These are phyloP conservation scores for Lyophyllum decastes DNA, from an alignment of 768 basidiomycete species.

Conservation along the genomic window DNA sequence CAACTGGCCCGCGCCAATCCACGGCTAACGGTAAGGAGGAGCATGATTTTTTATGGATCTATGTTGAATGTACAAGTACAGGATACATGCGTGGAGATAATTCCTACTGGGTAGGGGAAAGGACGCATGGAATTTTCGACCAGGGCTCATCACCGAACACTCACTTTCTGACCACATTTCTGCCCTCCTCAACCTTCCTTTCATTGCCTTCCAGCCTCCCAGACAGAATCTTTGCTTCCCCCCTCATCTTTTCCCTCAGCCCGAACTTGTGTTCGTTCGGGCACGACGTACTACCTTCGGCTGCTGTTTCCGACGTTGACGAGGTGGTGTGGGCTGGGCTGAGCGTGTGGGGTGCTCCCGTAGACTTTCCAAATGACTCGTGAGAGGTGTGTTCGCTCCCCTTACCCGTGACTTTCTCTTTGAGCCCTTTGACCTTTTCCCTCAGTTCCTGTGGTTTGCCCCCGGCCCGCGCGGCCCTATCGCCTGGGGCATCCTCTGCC, in stretches of 20 bases:
- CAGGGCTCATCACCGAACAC: not conserved
- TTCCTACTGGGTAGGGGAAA: not conserved
- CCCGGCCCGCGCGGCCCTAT: not conserved
- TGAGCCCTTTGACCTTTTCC: not conserved
- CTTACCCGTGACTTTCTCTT: not conserved
- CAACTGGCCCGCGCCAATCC: no score
- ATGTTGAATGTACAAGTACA: no score
- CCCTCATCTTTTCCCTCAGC: conserved; percentile 37
- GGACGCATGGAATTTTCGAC: not conserved
- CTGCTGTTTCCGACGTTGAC: not conserved
- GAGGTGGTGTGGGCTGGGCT: not conserved
- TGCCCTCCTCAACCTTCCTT: conserved; percentile 38
- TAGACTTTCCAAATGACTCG: not conserved
- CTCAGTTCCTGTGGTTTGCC: not conserved
- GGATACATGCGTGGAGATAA: not conserved
- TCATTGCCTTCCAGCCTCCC: conserved; percentile 37
- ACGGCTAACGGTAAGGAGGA: no score
- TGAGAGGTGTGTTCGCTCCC: not conserved
- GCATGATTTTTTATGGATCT: no score
- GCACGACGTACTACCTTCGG: not conserved
- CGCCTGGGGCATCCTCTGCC: not conserved
- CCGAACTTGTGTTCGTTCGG: conserved; percentile 21
- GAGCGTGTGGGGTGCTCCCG: not conserved
- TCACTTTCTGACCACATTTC: conserved; percentile 32
- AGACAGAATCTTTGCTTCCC: conserved; percentile 36